phyloP scores from a whole-genome alignment of 495 filamentous ascomycete species.

The Aspergillus baeticus region DNA sequence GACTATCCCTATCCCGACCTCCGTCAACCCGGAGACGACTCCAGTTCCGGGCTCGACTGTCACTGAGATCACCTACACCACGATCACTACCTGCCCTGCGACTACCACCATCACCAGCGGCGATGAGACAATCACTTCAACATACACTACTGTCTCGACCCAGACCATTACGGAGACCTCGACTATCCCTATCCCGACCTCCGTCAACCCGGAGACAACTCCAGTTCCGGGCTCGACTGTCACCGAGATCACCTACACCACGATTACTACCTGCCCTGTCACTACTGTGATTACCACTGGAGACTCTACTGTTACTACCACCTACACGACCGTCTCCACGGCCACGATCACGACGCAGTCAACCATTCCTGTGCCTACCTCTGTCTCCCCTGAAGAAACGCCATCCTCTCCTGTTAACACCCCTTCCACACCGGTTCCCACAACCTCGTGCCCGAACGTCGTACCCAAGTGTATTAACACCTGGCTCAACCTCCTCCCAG shows the following conservation, averaged over 20 bases:
- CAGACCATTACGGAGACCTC: constrained; percentile 20
- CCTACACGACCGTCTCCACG: constrained; percentile 32
- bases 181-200: background rate
- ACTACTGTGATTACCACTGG: constrained; percentile 30
- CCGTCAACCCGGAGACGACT: constrained; percentile 27
- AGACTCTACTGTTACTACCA: constrained; percentile 27
- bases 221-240: constrained; percentile 11
- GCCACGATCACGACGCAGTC: constrained; percentile 11
- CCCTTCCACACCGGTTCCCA: constrained; percentile 22
- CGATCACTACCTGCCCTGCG: constrained; percentile 25
- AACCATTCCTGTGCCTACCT: constrained; percentile 20
- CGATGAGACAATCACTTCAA: constrained; percentile 28
- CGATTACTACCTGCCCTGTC: constrained; percentile 25
- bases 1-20: background rate
- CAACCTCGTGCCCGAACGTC: constrained; percentile 61
- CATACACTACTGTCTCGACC: constrained; percentile 33
- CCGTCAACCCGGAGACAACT: constrained; percentile 27
- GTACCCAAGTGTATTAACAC: constrained; percentile 93
- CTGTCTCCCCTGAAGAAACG: constrained; percentile 17
- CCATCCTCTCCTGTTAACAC: constrained; percentile 9
- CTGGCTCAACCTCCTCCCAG: constrained; percentile 66
- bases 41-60: constrained; percentile 6
- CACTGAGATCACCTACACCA: constrained; percentile 25
- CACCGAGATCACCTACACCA: constrained; percentile 23
- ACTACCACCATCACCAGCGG: constrained; percentile 31